phyloP scores from a whole-genome alignment of 768 basidiomycete species.

The Mycena polygramma region DNA sequence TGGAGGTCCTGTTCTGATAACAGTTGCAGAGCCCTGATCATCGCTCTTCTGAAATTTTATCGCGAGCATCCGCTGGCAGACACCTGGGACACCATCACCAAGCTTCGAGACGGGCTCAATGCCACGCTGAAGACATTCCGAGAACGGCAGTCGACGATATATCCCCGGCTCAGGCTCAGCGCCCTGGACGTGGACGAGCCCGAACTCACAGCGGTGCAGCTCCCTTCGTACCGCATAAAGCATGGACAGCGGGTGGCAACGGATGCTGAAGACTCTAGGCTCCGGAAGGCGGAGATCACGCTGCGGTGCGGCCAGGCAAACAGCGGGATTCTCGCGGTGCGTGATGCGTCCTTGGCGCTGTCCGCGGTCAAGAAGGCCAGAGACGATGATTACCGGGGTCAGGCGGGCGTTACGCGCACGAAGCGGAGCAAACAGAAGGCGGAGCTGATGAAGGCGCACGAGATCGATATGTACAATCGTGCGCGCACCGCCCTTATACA shows the following conservation, averaged over 20 bases:
- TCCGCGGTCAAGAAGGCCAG: conserved; percentile 27
- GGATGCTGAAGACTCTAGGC: conserved; percentile 6
- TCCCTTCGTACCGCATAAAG: conserved; percentile 27
- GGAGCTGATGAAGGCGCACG: conserved; percentile 18
- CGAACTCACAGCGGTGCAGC: conserved; percentile 22
- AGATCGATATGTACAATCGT: conserved; percentile 25
- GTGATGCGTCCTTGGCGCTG: conserved; percentile 13
- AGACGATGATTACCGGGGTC: conserved; percentile 23
- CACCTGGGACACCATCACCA: conserved; percentile 18
- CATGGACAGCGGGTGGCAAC: conserved; percentile 21
- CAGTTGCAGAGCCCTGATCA: conserved; percentile 3
- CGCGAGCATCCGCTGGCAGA: conserved; percentile 23
- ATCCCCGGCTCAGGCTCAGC: conserved; percentile 20
- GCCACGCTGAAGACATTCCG: conserved; percentile 25
- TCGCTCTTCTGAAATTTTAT: conserved; percentile 18
- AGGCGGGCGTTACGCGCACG: conserved; percentile 24
- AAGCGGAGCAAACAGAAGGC: conserved; percentile 29
- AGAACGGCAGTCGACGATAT: conserved; percentile 14
- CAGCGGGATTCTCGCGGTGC: conserved; percentile 19
- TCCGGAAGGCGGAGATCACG: conserved; percentile 21
- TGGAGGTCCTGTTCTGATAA: not conserved
- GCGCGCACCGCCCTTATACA: conserved; percentile 11
- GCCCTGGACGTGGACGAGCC: conserved; percentile 26
- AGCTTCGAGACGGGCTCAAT: conserved; percentile 12
- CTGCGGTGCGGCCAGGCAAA: conserved; percentile 21